Evolutionary conservation across 257 asterid species (phyloP).

Genomic region (Eustoma russellianum): DNA sequence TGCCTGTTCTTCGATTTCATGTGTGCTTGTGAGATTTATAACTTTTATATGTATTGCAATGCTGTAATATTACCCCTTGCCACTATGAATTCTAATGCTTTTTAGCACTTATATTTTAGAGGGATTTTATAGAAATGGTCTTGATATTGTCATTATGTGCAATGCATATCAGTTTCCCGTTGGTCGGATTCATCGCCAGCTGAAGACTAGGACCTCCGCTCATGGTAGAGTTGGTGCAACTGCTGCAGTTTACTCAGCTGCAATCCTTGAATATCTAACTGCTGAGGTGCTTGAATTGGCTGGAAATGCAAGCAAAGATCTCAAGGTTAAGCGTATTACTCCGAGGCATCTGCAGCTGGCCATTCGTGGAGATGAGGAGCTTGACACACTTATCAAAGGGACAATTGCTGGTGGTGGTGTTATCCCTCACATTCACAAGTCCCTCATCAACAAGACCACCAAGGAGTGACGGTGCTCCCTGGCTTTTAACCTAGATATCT

Average conservation of each 20-base stretch:
- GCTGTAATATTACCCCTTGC: not conserved
- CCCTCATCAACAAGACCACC: conserved; percentile 96
- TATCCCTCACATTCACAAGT: conserved; percentile 95
- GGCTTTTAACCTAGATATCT: not conserved
- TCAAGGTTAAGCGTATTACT: too few relatives aligned
- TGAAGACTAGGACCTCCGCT: conserved; percentile 72
- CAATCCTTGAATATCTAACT: too few relatives aligned
- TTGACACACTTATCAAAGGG: conserved; percentile 88
- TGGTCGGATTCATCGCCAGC: conserved; percentile 95
- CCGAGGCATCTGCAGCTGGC: too few relatives aligned
- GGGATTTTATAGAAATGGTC: not conserved
- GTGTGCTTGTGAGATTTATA: not conserved
- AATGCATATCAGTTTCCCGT: conserved; percentile 62
- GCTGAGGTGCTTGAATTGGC: too few relatives aligned
- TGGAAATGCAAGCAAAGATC: too few relatives aligned
- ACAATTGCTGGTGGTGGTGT: conserved; percentile 98
- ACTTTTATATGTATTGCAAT: not conserved
- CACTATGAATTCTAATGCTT: not conserved
- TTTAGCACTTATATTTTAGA: not conserved
- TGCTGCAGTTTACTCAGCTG: conserved; percentile 88
- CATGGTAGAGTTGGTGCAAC: conserved; percentile 98
- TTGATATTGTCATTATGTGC: not conserved
- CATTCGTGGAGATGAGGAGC: too few relatives aligned
- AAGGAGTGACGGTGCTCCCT: conserved; percentile 48
- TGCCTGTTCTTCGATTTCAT: not conserved